These are phyloP conservation scores for Discostella stelligeroides DNA, from an alignment of 108 stramenopile genomes.

Conservation along the genomic window DNA sequence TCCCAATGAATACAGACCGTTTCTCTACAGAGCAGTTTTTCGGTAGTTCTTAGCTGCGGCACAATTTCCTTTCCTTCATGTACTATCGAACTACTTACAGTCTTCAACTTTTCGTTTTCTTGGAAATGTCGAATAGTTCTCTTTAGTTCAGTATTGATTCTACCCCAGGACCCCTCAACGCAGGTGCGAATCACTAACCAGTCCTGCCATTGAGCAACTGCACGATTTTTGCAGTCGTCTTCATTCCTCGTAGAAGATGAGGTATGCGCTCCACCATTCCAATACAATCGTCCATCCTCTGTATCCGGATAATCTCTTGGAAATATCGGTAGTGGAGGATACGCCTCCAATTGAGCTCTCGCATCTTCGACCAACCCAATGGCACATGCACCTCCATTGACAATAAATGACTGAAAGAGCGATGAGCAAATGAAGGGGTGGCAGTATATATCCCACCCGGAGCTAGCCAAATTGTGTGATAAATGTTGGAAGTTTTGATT, in stretches of 20 bases:
- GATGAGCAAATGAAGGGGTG: slow-evolving; percentile 37
- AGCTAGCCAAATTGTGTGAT: slow-evolving; percentile 53
- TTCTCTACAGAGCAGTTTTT: slow-evolving; percentile 10
- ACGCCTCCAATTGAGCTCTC: slow-evolving; percentile 60
- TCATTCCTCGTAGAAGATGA: background rate
- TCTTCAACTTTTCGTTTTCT: slow-evolving; percentile 5
- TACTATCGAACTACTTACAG: too few relatives aligned
- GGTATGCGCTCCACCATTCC: slow-evolving; percentile 31
- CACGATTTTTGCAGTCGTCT: slow-evolving; percentile 2
- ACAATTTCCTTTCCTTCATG: background rate
- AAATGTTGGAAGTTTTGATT: slow-evolving; percentile 39
- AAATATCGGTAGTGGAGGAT: slow-evolving; percentile 75
- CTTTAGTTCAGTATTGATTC: slow-evolving; percentile 34
- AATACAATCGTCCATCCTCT: slow-evolving; percentile 55
- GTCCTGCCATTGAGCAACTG: slow-evolving; percentile 8
- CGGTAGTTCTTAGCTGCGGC: background rate
- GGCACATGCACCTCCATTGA: slow-evolving; percentile 55
- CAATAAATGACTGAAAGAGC: slow-evolving; percentile 56
- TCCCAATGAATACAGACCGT: slow-evolving; percentile 34
- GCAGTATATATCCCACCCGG: slow-evolving; percentile 76
- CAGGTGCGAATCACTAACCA: slow-evolving; percentile 52
- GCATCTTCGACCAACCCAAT: slow-evolving; percentile 79
- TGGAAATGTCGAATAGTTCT: slow-evolving; percentile 13
- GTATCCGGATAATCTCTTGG: slow-evolving; percentile 83
- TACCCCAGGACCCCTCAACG: slow-evolving; percentile 47